These are phyloP conservation scores for Omphalotus olearius DNA, from an alignment of 1,284 basidiomycete species.

Conservation along the genomic window DNA sequence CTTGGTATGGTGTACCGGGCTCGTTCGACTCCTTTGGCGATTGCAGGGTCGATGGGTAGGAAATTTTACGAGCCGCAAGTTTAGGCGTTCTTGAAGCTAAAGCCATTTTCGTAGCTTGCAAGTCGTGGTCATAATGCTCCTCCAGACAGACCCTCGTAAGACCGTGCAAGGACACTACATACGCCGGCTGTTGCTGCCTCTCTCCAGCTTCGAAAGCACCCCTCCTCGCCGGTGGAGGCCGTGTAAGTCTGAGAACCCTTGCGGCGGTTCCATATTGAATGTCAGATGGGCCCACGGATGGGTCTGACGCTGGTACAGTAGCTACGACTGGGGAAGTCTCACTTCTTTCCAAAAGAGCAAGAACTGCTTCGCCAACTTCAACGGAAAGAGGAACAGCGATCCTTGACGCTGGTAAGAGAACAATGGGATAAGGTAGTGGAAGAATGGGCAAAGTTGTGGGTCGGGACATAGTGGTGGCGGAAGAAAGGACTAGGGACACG, in stretches of 20 bases:
- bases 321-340: slow-evolving; percentile 61
- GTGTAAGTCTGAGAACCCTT: slow-evolving; percentile 53
- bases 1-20: slow-evolving; percentile 30
- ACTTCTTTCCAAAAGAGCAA: slow-evolving; percentile 56
- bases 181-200: slow-evolving; percentile 40
- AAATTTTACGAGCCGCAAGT: slow-evolving; percentile 21
- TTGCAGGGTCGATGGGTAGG: slow-evolving; percentile 11
- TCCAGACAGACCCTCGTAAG: slow-evolving; percentile 39
- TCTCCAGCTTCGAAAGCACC: slow-evolving; percentile 23
- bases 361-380: slow-evolving; percentile 52
- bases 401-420: slow-evolving; percentile 65
- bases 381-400: slow-evolving; percentile 57
- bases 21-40: slow-evolving; percentile 12
- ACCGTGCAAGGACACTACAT: slow-evolving; percentile 51
- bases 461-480: slow-evolving; percentile 5
- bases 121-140: slow-evolving; percentile 23
- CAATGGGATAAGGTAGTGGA: slow-evolving; percentile 55
- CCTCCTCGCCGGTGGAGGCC: slow-evolving; percentile 30
- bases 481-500: background rate
- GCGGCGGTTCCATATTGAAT: slow-evolving; percentile 46
- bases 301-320: slow-evolving; percentile 48
- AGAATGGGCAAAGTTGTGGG: slow-evolving; percentile 51
- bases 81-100: slow-evolving; percentile 15
- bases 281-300: slow-evolving; percentile 22
- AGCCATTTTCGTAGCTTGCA: slow-evolving; percentile 2